Evolutionary conservation across 345 rosid species (phyloP), one percentile per base, ranked within the genome.

Genomic region (Melaleuca quinquenervia): DNA sequence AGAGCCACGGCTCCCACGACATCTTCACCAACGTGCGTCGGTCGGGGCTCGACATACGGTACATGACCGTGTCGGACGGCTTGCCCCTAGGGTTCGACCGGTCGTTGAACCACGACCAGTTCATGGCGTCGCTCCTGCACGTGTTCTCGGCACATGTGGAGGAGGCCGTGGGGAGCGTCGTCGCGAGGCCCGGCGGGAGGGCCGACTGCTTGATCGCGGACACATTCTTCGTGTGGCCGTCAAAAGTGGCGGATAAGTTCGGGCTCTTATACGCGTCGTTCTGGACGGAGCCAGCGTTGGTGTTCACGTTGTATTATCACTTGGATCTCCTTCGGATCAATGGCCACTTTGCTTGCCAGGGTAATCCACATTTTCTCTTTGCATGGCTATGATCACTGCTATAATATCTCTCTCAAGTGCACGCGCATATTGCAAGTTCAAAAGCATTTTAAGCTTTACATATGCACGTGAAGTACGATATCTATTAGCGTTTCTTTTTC

Each of bases 261-360:
- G 91, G 90, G 4, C 52, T 91, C 82, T 21, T 89, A 22, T 89
- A 92, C 87, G 92, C 92, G 82, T 94, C 96, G 60, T 93, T 93
- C 85, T 93, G 96, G 95, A 94, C 96, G 12, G 93, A 93, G 86
- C 90, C 94, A 9, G 95, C 95, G 88, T 84, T 94, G 87, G 94
- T 92, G 51, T 93, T 92, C 56, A 84, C 90, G 83, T 86, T 93
- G 50, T 93, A 93, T 84, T 92, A 91, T 50, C 94, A 93, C 83
- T 10, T 93, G 85, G 90, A 94, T 84, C 94, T 94, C 55, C 93
- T 94, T 50, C 88, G 88, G 50, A 86, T 80, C 29, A 87, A 94
- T 82, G 92, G 94, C 14, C 96, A 94, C 90, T 93, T 91, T 88
- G 92, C 85, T 75, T 90, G 92, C 82, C 86, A 86, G 36, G 94